Evolutionary conservation across 352 stramenopile genomes (phyloP).

Genomic region (Saprolegnia parasitica): DNA sequence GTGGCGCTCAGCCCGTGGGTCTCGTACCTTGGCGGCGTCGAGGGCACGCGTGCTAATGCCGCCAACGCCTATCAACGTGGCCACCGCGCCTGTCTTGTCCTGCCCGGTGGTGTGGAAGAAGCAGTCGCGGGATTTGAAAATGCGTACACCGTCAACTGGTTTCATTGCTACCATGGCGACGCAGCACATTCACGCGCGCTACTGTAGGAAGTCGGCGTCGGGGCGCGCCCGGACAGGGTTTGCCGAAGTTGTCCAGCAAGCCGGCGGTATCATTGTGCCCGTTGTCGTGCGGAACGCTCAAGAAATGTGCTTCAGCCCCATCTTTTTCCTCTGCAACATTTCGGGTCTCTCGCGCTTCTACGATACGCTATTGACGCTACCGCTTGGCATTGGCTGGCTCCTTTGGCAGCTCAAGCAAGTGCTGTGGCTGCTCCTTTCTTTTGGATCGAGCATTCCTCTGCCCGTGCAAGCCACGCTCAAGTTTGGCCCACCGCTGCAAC

Average conservation of each 20-base stretch:
- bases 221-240: neutral
- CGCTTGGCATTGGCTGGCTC: neutral
- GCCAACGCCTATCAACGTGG: neutral
- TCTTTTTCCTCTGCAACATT: neutral
- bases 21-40: neutral
- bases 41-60: neutral
- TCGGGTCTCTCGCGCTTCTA: neutral
- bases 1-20: constrained; percentile 1
- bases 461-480: neutral
- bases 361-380: neutral
- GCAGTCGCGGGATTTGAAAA: constrained; percentile 1
- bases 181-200: neutral
- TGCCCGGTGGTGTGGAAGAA: constrained; percentile 9
- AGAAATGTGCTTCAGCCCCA: constrained; percentile 1
- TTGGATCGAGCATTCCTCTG: neutral
- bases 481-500: neutral
- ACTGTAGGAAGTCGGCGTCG: constrained; percentile 5
- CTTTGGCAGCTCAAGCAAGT: neutral
- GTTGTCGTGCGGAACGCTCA: neutral
- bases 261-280: neutral
- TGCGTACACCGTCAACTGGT: constrained; percentile 10
- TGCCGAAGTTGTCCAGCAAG: neutral
- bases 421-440: neutral
- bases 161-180: neutral
- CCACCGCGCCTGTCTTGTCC: neutral